These are phyloP conservation scores for Dactylellina sp. DNA, from an alignment of 2,329 filamentous ascomycete species.

Conservation along the genomic window DNA sequence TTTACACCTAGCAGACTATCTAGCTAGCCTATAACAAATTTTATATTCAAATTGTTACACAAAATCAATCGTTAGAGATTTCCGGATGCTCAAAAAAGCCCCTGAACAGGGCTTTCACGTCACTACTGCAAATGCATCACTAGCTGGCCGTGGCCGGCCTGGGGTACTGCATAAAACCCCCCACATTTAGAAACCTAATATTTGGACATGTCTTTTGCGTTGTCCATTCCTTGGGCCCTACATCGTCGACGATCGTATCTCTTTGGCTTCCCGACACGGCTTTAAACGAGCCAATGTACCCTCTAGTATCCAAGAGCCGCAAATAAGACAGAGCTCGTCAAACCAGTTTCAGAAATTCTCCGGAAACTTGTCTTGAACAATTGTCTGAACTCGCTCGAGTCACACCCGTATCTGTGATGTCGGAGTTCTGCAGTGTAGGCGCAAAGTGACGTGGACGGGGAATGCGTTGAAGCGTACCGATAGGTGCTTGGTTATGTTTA, in stretches of 20 bases:
- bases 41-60: constrained; percentile 36
- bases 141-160: constrained; percentile 25
- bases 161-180: constrained; percentile 35
- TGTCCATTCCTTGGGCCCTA: constrained; percentile 13
- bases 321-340: constrained; percentile 18
- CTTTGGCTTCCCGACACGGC: not conserved
- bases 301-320: constrained; percentile 1
- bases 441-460: constrained; percentile 47
- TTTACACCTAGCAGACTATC: no score
- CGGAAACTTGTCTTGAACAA: constrained; percentile 12
- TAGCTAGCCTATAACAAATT: constrained; percentile 5
- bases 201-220: constrained; percentile 39
- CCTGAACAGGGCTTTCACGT: constrained; percentile 14
- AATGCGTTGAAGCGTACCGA: constrained; percentile 44
- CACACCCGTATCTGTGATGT: constrained; percentile 19
- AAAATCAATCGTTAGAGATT: constrained; percentile 21
- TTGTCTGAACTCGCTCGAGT: constrained; percentile 4
- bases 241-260: not conserved
- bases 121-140: constrained; percentile 36
- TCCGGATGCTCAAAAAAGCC: constrained; percentile 10
- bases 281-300: constrained; percentile 1
- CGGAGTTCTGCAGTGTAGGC: constrained; percentile 21
- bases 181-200: constrained; percentile 25
- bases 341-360: constrained; percentile 23
- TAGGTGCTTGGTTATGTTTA: not conserved